These are phyloP conservation scores for Beauveria medogensis DNA, from an alignment of 2,329 filamentous ascomycete species.

Conservation along the genomic window DNA sequence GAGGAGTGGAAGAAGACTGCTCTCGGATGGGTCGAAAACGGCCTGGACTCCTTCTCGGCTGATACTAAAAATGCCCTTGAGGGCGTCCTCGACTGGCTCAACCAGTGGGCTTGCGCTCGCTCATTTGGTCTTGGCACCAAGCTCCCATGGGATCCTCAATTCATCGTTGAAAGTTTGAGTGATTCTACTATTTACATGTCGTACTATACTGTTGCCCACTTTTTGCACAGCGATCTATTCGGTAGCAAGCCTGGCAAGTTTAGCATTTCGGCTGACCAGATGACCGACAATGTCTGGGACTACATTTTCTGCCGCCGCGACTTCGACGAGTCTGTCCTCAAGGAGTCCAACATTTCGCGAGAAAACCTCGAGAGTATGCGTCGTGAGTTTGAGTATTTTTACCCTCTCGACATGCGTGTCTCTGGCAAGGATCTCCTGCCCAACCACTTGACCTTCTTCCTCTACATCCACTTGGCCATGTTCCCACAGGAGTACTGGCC, in stretches of 20 bases:
- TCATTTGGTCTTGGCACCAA: constrained; percentile 89
- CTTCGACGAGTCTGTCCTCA: constrained; percentile 54
- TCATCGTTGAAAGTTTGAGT: constrained; percentile 85
- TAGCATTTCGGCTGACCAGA: constrained; percentile 71
- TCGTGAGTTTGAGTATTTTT: constrained; percentile 94
- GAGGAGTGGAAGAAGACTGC: constrained; percentile 76
- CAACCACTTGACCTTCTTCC: constrained; percentile 91
- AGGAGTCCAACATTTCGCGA: constrained; percentile 62
- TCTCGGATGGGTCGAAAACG: constrained; percentile 62
- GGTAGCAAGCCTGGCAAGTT: constrained; percentile 63
- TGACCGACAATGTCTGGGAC: constrained; percentile 95
- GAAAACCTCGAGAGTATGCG: constrained; percentile 71
- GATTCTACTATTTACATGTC: constrained; percentile 92
- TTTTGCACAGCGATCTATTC: constrained; percentile 77
- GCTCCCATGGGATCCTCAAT: constrained; percentile 85
- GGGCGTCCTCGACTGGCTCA: constrained; percentile 83
- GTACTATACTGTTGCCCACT: constrained; percentile 61
- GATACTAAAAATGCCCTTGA: constrained; percentile 77
- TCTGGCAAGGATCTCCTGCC: constrained; percentile 90
- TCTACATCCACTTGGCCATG: constrained; percentile 87
- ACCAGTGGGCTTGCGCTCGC: constrained; percentile 90
- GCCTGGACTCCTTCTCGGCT: constrained; percentile 70
- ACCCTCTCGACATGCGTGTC: constrained; percentile 80
- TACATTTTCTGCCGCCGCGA: constrained; percentile 80
- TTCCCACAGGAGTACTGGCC: constrained; percentile 90